Evolutionary conservation across 2,329 filamentous ascomycete species (phyloP), one percentile per base, ranked within the genome.

Genomic region (Peltaster fructicola): DNA sequence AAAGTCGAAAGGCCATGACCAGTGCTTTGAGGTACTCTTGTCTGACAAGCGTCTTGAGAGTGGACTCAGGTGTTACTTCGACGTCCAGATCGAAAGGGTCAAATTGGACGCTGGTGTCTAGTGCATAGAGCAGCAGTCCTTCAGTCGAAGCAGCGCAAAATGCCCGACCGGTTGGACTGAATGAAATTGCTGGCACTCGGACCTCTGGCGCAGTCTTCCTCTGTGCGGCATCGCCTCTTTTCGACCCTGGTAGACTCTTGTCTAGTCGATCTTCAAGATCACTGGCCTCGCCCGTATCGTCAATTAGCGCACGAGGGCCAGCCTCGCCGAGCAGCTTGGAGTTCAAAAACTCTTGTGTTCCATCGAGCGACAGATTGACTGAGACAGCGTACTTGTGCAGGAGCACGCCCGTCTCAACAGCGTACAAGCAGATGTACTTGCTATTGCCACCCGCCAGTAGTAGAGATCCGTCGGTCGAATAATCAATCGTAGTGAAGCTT

Each of bases 351-450:
- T 98, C 88, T 45, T 95, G 85, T 1, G 88, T 98, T 22, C 88
- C 88, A 11, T 91, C 84, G 3, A 98, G 60, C 2, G 84, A 91
- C n/a, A 93, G 61, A 51, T 98, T 98, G 43, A 92, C 69, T 39
- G 80, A 91, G 42, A 95, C 84, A 2, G 85, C 93, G 46, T 77
- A 98, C 47, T 93, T 93, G 50, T 90, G 92, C 28, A 95, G 60
- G 7, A 98, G 58, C 1, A 88, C 81, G 49, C 88, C 82, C 1
- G 85, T 91, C 30, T 73, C 72, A 15, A 91, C 80, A n/a, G 90
- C 85, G 54, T 98, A 98, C 30, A 98, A 53, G 47, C 88, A 95
- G 25, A 98, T 93, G 51, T 91, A 93, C 56, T 98, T 98, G 71
- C 82, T 93, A 60, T 88, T 92, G 15, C 88, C 88, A 23, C 71